Evolutionary conservation across 176 grass and related monocot species (phyloP).

Genomic region (Avena sativa): DNA sequence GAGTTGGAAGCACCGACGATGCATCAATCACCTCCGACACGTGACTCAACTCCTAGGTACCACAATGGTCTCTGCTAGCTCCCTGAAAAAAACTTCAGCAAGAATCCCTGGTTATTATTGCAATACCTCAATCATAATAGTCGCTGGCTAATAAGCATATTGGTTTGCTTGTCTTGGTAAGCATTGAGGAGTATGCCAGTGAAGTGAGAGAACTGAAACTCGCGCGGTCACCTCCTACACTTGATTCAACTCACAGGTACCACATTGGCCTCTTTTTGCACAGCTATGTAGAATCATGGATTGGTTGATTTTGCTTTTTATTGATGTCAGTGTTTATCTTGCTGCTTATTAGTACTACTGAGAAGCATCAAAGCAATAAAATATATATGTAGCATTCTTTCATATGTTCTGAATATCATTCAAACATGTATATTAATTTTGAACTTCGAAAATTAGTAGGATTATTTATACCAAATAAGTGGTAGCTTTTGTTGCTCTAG

Average conservation of each 20-base stretch:
- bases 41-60: not conserved
- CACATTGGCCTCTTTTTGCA: not conserved
- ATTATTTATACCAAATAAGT: not conserved
- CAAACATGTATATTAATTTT: not conserved
- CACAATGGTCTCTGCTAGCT: not conserved
- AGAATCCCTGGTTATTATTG: not conserved
- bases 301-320: not conserved
- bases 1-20: not conserved
- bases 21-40: not conserved
- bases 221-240: not conserved
- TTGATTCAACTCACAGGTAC: not conserved
- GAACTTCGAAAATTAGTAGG: not conserved
- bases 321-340: not conserved
- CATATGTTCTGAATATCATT: not conserved
- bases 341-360: not conserved
- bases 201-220: conserved; percentile 1
- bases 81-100: not conserved
- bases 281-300: not conserved
- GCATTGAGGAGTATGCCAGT: not conserved
- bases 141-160: not conserved
- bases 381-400: not conserved
- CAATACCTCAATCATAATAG: not conserved
- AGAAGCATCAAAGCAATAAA: not conserved
- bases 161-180: not conserved
- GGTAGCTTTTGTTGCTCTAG: not conserved